Conservation (phyloP, 345 rosid species). For the Passiflora organensis region DNA sequence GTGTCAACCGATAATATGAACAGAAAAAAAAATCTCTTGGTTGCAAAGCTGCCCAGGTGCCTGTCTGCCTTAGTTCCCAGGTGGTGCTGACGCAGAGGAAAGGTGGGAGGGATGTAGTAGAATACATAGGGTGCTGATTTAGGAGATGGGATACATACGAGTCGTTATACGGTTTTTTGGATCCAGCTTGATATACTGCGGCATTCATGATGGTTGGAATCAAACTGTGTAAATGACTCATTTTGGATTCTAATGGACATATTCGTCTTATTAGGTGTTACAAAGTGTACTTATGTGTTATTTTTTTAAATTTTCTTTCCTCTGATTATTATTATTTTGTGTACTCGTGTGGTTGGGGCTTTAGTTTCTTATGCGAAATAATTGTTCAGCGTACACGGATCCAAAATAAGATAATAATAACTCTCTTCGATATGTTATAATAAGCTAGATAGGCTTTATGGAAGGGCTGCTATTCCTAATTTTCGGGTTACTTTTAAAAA, state of each 20-base stretch:
- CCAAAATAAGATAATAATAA: no score
- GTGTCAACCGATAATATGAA: slow-evolving; percentile 15
- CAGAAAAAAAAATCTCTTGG: slow-evolving; percentile 22
- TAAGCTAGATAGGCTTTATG: no score
- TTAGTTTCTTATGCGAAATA: no score
- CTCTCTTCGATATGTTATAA: no score
- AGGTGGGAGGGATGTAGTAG: slow-evolving; percentile 45
- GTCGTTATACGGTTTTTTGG: slow-evolving; percentile 28
- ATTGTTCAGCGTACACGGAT: no score
- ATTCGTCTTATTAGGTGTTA: slow-evolving; percentile 22
- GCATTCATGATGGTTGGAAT: slow-evolving; percentile 25
- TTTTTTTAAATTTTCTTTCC: no score
- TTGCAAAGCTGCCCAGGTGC: slow-evolving; percentile 7
- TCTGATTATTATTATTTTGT: no score
- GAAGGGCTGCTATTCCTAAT: no score
- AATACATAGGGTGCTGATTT: slow-evolving; percentile 46
- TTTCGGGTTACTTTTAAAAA: no score
- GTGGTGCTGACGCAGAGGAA: slow-evolving; percentile 14
- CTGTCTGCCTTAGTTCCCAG: slow-evolving; percentile 12
- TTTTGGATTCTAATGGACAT: slow-evolving; percentile 25
- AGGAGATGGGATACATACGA: slow-evolving; percentile 27
- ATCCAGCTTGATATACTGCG: slow-evolving; percentile 18
- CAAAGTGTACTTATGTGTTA: no score
- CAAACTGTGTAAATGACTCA: slow-evolving; percentile 33
- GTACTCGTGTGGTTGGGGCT: no score